Evolutionary conservation across 1,284 basidiomycete genomes (phyloP).

Genomic region (Ustilago bromivora): DNA sequence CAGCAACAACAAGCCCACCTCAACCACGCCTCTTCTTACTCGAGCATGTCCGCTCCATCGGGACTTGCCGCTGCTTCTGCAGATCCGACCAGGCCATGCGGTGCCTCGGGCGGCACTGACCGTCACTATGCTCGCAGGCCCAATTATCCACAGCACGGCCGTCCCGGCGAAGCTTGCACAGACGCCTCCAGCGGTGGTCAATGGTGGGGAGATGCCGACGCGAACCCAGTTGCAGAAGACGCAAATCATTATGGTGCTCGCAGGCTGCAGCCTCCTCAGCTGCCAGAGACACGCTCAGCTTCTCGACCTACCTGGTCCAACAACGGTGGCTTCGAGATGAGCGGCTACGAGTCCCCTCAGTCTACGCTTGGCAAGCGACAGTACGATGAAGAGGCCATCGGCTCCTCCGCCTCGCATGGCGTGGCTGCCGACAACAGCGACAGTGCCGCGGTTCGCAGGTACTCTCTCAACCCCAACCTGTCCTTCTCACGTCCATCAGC

Average conservation of each 20-base stretch:
- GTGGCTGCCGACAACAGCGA: constrained; percentile 22
- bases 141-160: constrained; percentile 31
- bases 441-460: constrained; percentile 28
- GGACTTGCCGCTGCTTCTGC: constrained; percentile 30
- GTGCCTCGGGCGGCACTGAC: constrained; percentile 21
- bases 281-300: constrained; percentile 41
- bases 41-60: constrained; percentile 33
- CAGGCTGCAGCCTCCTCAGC: constrained; percentile 41
- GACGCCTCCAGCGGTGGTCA: constrained; percentile 25
- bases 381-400: constrained; percentile 40
- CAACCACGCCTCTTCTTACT: constrained; percentile 26
- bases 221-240: constrained; percentile 21
- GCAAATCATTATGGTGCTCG: constrained; percentile 32
- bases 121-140: constrained; percentile 34
- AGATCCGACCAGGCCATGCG: constrained; percentile 28
- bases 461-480: constrained; percentile 45
- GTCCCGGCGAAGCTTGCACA: constrained; percentile 15
- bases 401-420: neutral
- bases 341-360: constrained; percentile 48
- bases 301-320: constrained; percentile 34
- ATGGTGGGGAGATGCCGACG: constrained; percentile 35
- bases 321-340: constrained; percentile 38
- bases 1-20: constrained; percentile 20
- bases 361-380: constrained; percentile 44
- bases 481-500: constrained; percentile 46